Evolutionary conservation across 108 stramenopile species (phyloP), one percentile per base, ranked within the genome.

Genomic region (Aurantiochytrium sp.): DNA sequence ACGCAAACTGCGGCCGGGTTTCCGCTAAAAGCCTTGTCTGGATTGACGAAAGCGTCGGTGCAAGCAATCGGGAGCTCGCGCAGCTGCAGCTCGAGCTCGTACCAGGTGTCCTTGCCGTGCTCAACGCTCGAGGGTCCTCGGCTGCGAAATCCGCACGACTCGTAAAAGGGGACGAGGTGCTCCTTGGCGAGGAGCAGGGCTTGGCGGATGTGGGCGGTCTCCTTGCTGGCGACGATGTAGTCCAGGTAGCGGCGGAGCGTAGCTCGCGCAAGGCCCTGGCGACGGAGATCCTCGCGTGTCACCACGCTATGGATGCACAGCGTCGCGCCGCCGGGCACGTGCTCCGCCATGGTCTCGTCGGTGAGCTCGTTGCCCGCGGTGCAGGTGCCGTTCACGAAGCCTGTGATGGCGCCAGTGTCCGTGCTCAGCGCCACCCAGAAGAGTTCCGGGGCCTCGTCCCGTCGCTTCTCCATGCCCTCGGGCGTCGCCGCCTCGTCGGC

Each of bases 1-100:
- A 98, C 81, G 12, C 98, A 97, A 34, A 99, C 95, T 22, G 94
- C 96, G 24, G 98, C 98, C 30, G 97, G 95, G 88, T 99, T 99
- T 8, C 98, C 98, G 37, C 92, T 91, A 24, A 96, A 97, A 8
- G 92, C 86, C 27, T 55, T 65, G 17, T 41, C 27, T 17, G 88
- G 73, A 12, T 48, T 87, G 19, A 94, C 91, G 90, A 97, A 97
- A 54, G 95, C 92, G 91, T 99, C 96, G 8, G 24, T 69, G 27
- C 34, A 42, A 4, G 87, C 87, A 22, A 65, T 21, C 4, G 12
- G 19, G 2, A 21, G 3, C 55, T 48, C 37, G 17, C 55, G 55
- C 50, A 34, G 42, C 55, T 41, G n/a, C n/a, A 37, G 42, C 42
- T 3, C 15, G 37, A 87, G 50, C 34, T 65, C 55, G 36, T 39